A percentile compares a stretch with the other conserved stretches of the same genome.
Evolutionary conservation across 768 basidiomycete species (phyloP).

Genomic region (Pleurotus platypus): DNA sequence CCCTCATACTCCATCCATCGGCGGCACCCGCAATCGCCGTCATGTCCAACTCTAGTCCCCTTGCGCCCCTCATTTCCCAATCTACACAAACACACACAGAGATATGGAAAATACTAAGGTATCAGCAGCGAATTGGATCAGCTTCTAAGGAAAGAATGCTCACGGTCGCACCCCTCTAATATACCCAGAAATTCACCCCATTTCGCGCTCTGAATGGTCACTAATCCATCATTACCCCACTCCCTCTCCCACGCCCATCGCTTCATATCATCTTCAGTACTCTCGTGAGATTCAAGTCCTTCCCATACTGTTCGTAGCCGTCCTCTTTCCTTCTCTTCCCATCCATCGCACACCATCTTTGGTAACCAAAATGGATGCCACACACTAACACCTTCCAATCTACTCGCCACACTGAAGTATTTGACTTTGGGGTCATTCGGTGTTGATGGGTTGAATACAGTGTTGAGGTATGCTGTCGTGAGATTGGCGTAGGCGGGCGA

Average conservation of each 20-base stretch:
- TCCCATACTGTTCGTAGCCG: slow-evolving; percentile 36
- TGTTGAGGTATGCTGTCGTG: slow-evolving; percentile 76
- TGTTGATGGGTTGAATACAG: slow-evolving; percentile 78
- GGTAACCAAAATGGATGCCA: slow-evolving; percentile 98
- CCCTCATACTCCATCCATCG: slow-evolving; percentile 46
- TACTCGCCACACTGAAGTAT: slow-evolving; percentile 89
- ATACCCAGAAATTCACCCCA: slow-evolving; percentile 97
- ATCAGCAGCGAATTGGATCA: too few species aligned
- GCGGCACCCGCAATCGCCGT: slow-evolving; percentile 36
- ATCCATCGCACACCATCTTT: slow-evolving; percentile 88
- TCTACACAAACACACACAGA: slow-evolving; percentile 31
- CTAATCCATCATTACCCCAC: slow-evolving; percentile 71
- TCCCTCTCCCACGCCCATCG: slow-evolving; percentile 53
- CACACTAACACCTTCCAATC: slow-evolving; percentile 59
- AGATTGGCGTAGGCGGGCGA: slow-evolving; percentile 96
- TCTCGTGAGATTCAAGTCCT: slow-evolving; percentile 12
- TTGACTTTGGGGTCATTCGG: slow-evolving; percentile 80
- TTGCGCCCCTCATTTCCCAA: slow-evolving; percentile 90
- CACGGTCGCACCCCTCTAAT: slow-evolving; percentile 83
- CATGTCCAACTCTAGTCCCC: slow-evolving; percentile 68
- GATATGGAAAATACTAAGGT: neutral
- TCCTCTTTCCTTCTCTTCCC: slow-evolving; percentile 59
- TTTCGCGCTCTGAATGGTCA: slow-evolving; percentile 83
- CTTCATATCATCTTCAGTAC: slow-evolving; percentile 18
- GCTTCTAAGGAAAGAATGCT: slow-evolving; percentile 13